Base-by-base conservation (phyloP, 306 rosid species). In the Dryas drummondii region DNA sequence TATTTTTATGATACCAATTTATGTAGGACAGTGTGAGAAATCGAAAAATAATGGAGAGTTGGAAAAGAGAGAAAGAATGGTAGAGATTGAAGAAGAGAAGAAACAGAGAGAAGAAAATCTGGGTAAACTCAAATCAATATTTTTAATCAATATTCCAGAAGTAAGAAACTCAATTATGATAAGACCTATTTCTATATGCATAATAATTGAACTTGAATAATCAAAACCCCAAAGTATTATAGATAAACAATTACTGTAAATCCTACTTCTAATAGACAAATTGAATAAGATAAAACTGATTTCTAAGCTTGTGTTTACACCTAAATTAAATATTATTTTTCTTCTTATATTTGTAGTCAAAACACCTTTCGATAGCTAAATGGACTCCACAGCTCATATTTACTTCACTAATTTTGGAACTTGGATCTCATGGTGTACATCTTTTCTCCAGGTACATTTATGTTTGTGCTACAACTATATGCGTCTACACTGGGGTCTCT, bases 401-500 rank as follows among this genome's bases (percentile, higher is more conserved):
- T 45, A 54, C 67, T n/a, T 32, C 9, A 13, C 12, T 57, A 7
- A 27, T 61, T 41, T 58, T 81, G 74, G 66, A 71, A 59, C 67
- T 73, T 56, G 72, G 66, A 71, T 55, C 67, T 73, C 52, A 60
- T 59, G 15, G 17, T 42, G 14, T 40, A 75, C 67, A 73, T 77
- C 58, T 63, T 71, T 62, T 75, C 49, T 81, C 75, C 83, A 91
- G 97, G 90, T 94, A 90, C 75, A 85, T 94, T 66, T 94, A 94
- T 79, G 90, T 80, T 58, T 90, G 91, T 69, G 90, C 92, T 32
- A 84, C 89, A 9, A 91, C 93, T 2, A 77, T 88, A 49, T 90
- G 93, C 73, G 82, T 91, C 68, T 88, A 88, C 73, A 70, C 82
- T 4, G 94, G 93, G 41, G 89, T 87, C 70, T 80, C 69, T 68